Conservation (phyloP, 148 eudicot species). For the Amaranthus palmeri region DNA sequence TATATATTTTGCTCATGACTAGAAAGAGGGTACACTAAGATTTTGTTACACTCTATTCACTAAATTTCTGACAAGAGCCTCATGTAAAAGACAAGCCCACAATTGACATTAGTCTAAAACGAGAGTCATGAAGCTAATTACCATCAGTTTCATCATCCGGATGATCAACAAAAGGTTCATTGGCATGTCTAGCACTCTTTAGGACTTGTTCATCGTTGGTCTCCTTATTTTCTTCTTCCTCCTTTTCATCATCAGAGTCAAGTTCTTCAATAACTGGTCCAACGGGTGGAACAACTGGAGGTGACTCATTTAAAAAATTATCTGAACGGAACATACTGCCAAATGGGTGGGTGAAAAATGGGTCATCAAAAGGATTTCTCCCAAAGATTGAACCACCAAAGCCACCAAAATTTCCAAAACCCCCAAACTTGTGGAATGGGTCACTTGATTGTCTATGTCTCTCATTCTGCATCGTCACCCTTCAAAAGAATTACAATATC, state of each 20-base stretch:
- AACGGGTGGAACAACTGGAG: constrained; percentile 26
- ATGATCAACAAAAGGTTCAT: constrained; percentile 63
- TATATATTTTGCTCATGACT: neutral
- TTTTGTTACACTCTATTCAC: neutral
- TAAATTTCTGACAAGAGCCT: neutral
- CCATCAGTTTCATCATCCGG: constrained; percentile 71
- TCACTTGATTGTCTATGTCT: constrained; percentile 30
- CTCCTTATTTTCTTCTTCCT: constrained; percentile 20
- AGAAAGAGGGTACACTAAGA: neutral
- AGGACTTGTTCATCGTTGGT: constrained; percentile 10
- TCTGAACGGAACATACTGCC: constrained; percentile 32
- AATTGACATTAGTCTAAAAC: neutral
- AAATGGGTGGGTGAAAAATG: constrained; percentile 63
- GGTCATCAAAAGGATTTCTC: constrained; percentile 68
- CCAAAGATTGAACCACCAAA: constrained; percentile 43
- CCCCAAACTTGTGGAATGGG: constrained; percentile 34
- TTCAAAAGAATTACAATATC: neutral
- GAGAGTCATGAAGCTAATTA: constrained; percentile 9
- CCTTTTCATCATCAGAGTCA: constrained; percentile 45
- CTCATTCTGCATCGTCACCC: constrained; percentile 40
- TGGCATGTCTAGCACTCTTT: constrained; percentile 17
- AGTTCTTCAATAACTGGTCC: constrained; percentile 65
- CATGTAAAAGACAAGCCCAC: neutral
- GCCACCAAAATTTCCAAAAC: constrained; percentile 34
- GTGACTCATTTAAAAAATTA: constrained; percentile 18